Evolutionary conservation across 176 grass and related monocot species (phyloP), one percentile per base, ranked within the genome.

Genomic region (Eleusine indica): DNA sequence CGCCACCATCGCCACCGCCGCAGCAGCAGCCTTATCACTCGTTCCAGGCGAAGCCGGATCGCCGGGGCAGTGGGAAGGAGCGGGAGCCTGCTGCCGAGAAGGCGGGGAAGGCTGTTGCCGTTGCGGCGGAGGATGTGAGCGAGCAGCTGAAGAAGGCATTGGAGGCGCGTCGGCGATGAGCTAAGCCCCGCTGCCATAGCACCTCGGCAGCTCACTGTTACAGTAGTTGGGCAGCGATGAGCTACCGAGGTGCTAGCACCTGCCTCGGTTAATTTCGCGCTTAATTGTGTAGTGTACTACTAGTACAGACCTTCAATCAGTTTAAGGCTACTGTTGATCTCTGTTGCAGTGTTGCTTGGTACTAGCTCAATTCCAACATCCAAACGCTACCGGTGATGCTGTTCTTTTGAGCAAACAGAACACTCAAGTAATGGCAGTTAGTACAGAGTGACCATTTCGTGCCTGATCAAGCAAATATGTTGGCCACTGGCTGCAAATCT

Each of bases 131-230:
- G 14, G 81, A 91, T 22, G 63, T 84, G 56, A 77, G 78, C 32
- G 84, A 89, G 48, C 89, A 94, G 54, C 64, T 91, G 52, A 94
- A 82, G 86, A 91, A 78, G 83, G 86, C 86, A n/a, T 44, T 88
- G 79, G 82, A 90, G 78, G 83, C 88, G 29, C 73, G 81, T 62
- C 48, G 71, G 60, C 39, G 61, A 42, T 90, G 83, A 89, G 58
- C 40, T 53, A 21, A 21, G 12, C 30, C 71, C 64, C 42, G 53
- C 30, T 49, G 58, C 47, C 47, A 44, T 44, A 54, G 19, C 37
- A 22, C 18, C 11, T 18, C 4, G 73, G 49, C 49, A 37, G 7
- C 7, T 56, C 73, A n/a, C 56, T 7, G 54, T 4, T 5, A 10
- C 29, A 35, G 32, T 35, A 35, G 32, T 49, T 39, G 9, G 11